These are phyloP conservation scores for Paraurostyla sp. DNA, from an alignment of 73 alveolate genomes.

Conservation along the genomic window DNA sequence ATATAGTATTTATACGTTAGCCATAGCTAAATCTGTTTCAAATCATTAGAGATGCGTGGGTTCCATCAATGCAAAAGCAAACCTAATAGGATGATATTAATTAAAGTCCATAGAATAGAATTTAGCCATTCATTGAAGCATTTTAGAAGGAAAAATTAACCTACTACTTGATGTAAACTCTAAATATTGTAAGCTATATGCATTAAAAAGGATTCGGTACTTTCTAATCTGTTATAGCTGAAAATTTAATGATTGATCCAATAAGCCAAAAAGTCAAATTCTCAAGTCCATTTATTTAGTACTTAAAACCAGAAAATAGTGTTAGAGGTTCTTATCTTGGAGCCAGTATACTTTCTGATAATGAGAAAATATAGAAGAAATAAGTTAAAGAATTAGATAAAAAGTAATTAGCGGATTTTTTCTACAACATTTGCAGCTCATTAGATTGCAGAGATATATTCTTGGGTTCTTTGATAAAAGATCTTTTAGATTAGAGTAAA, in stretches of 20 bases:
- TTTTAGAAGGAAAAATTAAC: neutral
- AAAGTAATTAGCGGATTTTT: neutral
- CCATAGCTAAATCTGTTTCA: neutral
- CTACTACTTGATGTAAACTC: neutral
- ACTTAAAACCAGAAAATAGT: neutral
- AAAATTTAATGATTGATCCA: neutral
- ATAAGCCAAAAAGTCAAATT: neutral
- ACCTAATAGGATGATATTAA: too few relatives aligned
- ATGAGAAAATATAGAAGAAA: neutral
- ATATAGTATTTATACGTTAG: neutral
- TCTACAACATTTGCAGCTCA: neutral
- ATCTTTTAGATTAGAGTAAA: neutral
- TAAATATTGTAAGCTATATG: neutral
- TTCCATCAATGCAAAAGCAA: neutral
- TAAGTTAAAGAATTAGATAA: neutral
- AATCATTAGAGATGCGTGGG: slow-evolving; percentile 7
- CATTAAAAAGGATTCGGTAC: neutral
- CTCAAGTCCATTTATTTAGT: slow-evolving; percentile 14
- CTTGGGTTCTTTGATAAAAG: neutral
- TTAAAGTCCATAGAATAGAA: too few relatives aligned
- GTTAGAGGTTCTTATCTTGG: neutral
- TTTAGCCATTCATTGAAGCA: neutral
- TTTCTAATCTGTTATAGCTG: neutral
- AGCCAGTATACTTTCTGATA: neutral
- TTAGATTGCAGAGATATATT: neutral